Base-by-base conservation (phyloP, 2,329 filamentous ascomycete species). In the Hypoxylon sp. region DNA sequence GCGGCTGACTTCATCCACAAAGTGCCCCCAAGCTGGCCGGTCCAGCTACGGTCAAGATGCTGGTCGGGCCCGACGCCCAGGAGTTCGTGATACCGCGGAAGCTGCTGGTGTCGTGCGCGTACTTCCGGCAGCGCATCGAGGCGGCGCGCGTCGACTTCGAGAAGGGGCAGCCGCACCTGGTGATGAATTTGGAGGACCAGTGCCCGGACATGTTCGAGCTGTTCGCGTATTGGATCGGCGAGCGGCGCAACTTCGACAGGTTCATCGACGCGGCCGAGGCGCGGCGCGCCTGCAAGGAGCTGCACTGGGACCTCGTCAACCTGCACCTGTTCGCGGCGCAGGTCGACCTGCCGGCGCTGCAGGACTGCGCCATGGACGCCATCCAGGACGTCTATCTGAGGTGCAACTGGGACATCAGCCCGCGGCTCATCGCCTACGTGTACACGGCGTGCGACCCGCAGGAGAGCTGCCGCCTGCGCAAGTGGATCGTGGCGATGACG, bases 401-500 rank as follows among this genome's bases (percentile, higher is more conserved):
- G 13, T 81, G 82, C 71, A 83, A 87, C 78, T 87, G 85, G 84
- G 83, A 86, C 68, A 82, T 87, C 58, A 81, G 81, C 2, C 80
- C 83, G 1, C 75, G 76, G 24, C 80, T 88, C 49, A 75, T 87
- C 58, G 73, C 75, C 56, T 85, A 82, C 64, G 78, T 87, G 10
- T 88, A 87, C 74, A 80, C 76, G n/a, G 79, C 84, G 65, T 85
- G 83, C 72, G 81, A 85, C 51, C 73, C 81, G 11, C 72, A 79
- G 26, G 78, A 81, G 34, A 80, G 84, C 54, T 80, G 83, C 41
- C 81, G 85, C 8, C 77, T 88, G 39, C 82, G 85, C 49, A 83
- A 84, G 66, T 88, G 85, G 85, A 81, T 84, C 56, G 84, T 87
- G 5, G 85, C 85, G 60, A 87, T 87, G 84, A 79, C 85, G 13